Evolutionary conservation across 2,329 filamentous ascomycete species (phyloP), one percentile per base, ranked within the genome.

Genomic region (Aspergillus proliferans): DNA sequence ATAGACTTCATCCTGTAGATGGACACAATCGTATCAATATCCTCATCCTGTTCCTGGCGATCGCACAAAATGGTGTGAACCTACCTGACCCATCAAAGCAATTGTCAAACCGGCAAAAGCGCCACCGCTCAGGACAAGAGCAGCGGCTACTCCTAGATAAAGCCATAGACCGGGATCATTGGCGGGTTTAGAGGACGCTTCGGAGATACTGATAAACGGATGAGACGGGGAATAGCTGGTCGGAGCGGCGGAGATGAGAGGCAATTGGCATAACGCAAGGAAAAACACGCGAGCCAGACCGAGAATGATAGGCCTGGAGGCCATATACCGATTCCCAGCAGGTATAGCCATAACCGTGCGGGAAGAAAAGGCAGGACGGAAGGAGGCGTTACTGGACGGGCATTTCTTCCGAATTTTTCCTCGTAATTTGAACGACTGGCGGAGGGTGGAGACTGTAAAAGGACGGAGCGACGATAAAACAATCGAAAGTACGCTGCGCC

Each of bases 41-140:
- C 33, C 28, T 2, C 19, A 21, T 9, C 26, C 7, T 33, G 33
- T 22, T 33, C 30, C 38, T 40, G 38, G 4, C 15, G n/a, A 36
- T 18, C 10, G 6, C 14, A 36, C 4, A 4, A 1, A n/a, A 36
- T 6, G 9, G 19, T 12, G 18, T 40, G 3, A 40, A 12, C 59
- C 49, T 59, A 73, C 72, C 61, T 85, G 82, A 48, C 82, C 82
- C 82, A 85, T 85, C 59, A 85, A 70, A 59, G 71, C 66, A 58
- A 73, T 73, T 51, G 93, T 98, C 69, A 98, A 73, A 30, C 93
- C 93, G 8, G 93, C 93, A 73, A 98, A 98, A 36, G 88, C 89
- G 54, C 93, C 93, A 54, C 93, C 93, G 1, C 88, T 79, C 52
- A 97, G 75, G 8, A 97, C 93, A 49, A 98, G 79, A 21, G 83